Evolutionary conservation across 352 stramenopile species (phyloP).

Genomic region (Phytophthora hibernalis): DNA sequence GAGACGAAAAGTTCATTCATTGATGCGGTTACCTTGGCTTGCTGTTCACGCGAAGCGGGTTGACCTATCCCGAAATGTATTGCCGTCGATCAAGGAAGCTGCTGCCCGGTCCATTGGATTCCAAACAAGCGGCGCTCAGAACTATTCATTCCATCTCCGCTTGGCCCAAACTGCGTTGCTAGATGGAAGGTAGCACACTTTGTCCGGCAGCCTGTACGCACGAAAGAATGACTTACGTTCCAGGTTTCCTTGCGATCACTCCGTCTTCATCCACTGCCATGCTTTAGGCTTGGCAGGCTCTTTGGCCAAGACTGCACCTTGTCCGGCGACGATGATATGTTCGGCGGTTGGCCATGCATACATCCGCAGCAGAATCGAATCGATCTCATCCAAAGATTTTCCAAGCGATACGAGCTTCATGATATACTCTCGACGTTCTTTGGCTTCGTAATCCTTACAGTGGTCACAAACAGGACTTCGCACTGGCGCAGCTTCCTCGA

Average conservation of each 20-base stretch:
- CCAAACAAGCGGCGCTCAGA: no score
- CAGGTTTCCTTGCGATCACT: conserved; percentile 2
- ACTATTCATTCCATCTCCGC: no score
- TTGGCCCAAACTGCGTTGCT: no score
- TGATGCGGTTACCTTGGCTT: not conserved
- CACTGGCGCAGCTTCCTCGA: conserved; percentile 1
- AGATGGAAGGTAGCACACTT: no score
- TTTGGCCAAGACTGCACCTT: not conserved
- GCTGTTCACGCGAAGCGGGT: no score
- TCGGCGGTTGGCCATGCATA: conserved; percentile 19
- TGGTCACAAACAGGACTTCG: conserved; percentile 3
- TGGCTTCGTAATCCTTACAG: conserved; percentile 16
- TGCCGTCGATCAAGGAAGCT: no score
- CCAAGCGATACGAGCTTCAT: conserved; percentile 30
- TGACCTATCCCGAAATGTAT: no score
- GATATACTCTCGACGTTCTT: conserved; percentile 30
- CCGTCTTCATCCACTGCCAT: conserved; percentile 18
- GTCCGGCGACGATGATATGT: not conserved
- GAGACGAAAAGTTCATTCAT: not conserved
- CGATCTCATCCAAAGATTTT: conserved; percentile 36
- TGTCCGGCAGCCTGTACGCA: no score
- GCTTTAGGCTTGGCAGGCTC: not conserved
- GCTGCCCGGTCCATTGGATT: no score
- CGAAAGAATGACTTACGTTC: no score
- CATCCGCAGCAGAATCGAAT: conserved; percentile 34